phyloP scores from a whole-genome alignment of 345 rosid genomes.

The Triadica sebifera region DNA sequence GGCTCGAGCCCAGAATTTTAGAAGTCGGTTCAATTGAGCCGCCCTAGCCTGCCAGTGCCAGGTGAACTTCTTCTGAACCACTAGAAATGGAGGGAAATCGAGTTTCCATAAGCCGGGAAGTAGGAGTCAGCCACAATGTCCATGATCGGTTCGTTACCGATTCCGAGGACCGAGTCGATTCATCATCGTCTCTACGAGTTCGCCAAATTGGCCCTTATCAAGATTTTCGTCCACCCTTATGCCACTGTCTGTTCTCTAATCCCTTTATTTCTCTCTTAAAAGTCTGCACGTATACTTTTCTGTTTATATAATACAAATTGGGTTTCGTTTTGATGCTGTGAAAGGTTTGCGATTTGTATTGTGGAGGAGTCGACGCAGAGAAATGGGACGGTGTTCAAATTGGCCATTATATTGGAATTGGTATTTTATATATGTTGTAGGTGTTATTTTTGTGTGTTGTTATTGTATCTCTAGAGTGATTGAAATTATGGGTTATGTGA shows the following conservation, averaged over 20 bases:
- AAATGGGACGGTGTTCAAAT: constrained; percentile 76
- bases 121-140: background rate
- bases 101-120: background rate
- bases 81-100: no score
- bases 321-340: background rate
- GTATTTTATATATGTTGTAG: constrained; percentile 28
- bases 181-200: constrained; percentile 84
- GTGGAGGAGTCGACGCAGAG: constrained; percentile 70
- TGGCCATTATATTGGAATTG: constrained; percentile 78
- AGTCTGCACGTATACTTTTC: no score
- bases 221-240: constrained; percentile 84
- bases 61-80: no score
- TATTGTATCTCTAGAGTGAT: background rate
- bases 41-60: no score
- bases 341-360: constrained; percentile 84
- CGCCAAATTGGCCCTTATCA: constrained; percentile 76
- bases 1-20: no score
- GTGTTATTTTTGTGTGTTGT: background rate
- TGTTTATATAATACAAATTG: background rate
- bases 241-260: constrained; percentile 51
- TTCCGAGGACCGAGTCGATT: constrained; percentile 59
- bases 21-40: no score
- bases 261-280: background rate
- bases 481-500: background rate
- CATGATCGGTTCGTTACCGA: background rate